phyloP scores from a whole-genome alignment of 2,329 filamentous ascomycete species.

The Trichoderma simmonsii region DNA sequence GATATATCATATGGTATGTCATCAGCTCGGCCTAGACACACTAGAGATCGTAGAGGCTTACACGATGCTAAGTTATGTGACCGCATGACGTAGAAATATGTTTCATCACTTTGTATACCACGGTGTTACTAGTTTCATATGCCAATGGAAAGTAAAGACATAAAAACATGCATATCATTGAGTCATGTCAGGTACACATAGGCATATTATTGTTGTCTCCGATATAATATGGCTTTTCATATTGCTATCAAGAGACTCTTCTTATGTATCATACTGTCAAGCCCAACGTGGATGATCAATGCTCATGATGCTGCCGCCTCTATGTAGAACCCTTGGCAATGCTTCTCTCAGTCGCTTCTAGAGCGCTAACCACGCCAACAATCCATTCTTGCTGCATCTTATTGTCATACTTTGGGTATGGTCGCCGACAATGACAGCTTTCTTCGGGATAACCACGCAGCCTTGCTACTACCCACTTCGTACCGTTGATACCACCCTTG shows the following conservation, averaged over 20 bases:
- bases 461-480: constrained; percentile 57
- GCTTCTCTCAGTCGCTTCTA: constrained; percentile 24
- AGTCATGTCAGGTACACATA: neutral
- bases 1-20: neutral
- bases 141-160: neutral
- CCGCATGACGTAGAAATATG: fast-evolving
- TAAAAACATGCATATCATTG: neutral
- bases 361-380: constrained; percentile 23
- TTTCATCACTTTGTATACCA: neutral
- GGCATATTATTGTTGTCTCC: neutral
- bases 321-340: constrained; percentile 7
- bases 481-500: constrained; percentile 59
- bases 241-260: neutral
- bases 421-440: constrained; percentile 51
- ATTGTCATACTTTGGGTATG: constrained; percentile 49
- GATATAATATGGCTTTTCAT: neutral
- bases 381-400: constrained; percentile 30
- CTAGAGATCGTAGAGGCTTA: neutral
- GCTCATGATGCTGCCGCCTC: neutral
- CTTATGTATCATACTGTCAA: neutral
- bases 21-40: neutral
- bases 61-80: no score
- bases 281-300: neutral
- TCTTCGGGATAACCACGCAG: constrained; percentile 49
- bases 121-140: neutral